These are phyloP conservation scores for Aspergillus glaucus DNA, from an alignment of 2,329 filamentous ascomycete genomes.

Conservation along the genomic window DNA sequence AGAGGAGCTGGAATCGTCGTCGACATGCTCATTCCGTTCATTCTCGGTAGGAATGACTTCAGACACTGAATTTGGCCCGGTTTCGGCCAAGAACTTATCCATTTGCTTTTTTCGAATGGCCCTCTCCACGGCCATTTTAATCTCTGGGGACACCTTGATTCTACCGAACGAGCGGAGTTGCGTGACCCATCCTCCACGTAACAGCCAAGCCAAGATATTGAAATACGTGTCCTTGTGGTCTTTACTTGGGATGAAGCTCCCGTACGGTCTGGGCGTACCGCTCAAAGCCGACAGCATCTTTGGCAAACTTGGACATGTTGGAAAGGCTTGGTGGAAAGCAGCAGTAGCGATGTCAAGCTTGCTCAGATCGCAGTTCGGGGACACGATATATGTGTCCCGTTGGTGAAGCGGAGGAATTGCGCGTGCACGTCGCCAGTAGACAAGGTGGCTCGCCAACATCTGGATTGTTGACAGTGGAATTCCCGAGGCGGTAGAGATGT, in stretches of 20 bases:
- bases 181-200: constrained; percentile 88
- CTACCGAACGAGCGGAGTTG: constrained; percentile 89
- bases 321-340: constrained; percentile 72
- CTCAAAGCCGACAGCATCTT: constrained; percentile 84
- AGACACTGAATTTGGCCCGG: constrained; percentile 21
- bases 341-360: constrained; percentile 63
- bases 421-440: constrained; percentile 91
- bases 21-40: constrained; percentile 6
- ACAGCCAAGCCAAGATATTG: constrained; percentile 85
- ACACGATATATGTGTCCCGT: constrained; percentile 84
- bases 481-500: constrained; percentile 54
- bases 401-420: constrained; percentile 86
- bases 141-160: constrained; percentile 74
- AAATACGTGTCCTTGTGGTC: constrained; percentile 84
- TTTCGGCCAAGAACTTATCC: constrained; percentile 30
- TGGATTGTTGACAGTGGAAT: constrained; percentile 76
- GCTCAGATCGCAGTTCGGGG: constrained; percentile 75
- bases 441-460: constrained; percentile 83
- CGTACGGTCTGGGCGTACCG: constrained; percentile 73
- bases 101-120: constrained; percentile 62
- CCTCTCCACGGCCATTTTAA: constrained; percentile 72
- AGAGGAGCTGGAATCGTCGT: constrained; percentile 24
- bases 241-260: constrained; percentile 75
- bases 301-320: constrained; percentile 72
- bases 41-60: background rate